A percentile compares a stretch with the other conserved stretches of the same genome.
Evolutionary conservation across 2,329 filamentous ascomycete genomes (phyloP).

Genomic region (Annulohypoxylon truncatum): DNA sequence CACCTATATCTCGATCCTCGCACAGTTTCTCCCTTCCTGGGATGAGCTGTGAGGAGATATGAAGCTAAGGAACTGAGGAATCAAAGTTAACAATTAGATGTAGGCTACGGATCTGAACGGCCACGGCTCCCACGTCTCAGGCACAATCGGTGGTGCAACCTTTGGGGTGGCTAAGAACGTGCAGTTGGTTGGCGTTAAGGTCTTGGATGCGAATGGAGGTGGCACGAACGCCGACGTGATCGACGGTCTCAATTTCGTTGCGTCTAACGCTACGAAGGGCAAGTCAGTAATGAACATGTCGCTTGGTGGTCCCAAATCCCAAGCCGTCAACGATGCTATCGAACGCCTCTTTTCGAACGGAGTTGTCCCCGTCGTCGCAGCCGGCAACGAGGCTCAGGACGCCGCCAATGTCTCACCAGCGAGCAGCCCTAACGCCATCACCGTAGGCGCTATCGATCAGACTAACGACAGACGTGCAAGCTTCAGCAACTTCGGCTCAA

Average conservation of each 20-base stretch:
- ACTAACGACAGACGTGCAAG: conserved; percentile 59
- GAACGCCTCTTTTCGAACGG: conserved; percentile 61
- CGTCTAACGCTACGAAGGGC: conserved; percentile 58
- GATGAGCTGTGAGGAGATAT: not conserved
- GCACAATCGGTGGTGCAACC: conserved; percentile 69
- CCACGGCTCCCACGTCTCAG: conserved; percentile 73
- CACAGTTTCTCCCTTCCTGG: too few relatives aligned
- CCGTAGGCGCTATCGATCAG: conserved; percentile 69
- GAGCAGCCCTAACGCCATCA: conserved; percentile 67
- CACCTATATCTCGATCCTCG: not conserved
- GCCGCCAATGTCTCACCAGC: conserved; percentile 64
- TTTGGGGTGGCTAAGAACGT: conserved; percentile 72
- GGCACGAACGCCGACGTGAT: conserved; percentile 66
- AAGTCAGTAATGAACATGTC: conserved; percentile 74
- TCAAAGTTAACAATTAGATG: conserved; percentile 33
- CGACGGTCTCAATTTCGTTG: conserved; percentile 68
- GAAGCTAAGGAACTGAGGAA: not conserved
- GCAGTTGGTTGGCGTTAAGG: conserved; percentile 69
- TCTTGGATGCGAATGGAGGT: conserved; percentile 62
- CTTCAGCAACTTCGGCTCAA: conserved; percentile 69
- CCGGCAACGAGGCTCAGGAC: conserved; percentile 68
- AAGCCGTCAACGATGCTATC: conserved; percentile 67
- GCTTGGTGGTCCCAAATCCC: conserved; percentile 62
- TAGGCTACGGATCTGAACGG: conserved; percentile 68
- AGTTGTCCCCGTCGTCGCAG: conserved; percentile 69